A percentile compares a stretch with the other conserved stretches of the same genome.
Evolutionary conservation across 768 basidiomycete species (phyloP).

Genomic region (Kwoniella pini): DNA sequence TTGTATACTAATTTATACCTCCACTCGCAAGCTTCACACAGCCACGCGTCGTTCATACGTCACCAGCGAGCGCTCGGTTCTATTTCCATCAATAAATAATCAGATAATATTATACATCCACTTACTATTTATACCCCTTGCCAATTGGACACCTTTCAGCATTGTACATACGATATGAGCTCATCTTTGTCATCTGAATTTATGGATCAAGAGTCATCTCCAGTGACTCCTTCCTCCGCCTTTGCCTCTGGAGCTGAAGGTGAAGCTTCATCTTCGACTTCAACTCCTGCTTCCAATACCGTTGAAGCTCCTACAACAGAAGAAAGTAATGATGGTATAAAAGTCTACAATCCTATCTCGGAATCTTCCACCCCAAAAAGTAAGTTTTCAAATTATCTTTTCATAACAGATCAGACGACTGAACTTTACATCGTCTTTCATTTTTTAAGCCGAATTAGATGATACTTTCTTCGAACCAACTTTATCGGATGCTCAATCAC

Average conservation of each 20-base stretch:
- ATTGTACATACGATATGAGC: too few species aligned
- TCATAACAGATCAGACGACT: background rate
- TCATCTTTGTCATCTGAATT: too few species aligned
- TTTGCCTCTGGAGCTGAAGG: too few species aligned
- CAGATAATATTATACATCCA: too few species aligned
- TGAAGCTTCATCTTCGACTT: background rate
- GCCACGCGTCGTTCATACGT: background rate
- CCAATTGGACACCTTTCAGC: too few species aligned
- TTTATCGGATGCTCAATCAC: slow-evolving; percentile 42
- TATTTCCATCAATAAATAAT: background rate
- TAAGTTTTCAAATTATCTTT: background rate
- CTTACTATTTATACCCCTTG: too few species aligned
- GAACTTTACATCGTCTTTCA: background rate
- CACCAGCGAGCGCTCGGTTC: background rate
- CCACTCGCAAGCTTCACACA: background rate
- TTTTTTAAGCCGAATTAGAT: slow-evolving; percentile 29
- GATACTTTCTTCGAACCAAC: slow-evolving; percentile 50
- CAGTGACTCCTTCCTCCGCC: background rate
- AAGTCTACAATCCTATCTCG: slow-evolving; percentile 20
- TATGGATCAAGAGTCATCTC: background rate
- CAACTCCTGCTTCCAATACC: background rate
- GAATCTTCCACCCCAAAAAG: background rate
- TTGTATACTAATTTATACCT: too few species aligned
- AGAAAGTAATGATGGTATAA: background rate
- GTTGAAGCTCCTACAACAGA: background rate